A percentile compares a stretch with the other conserved stretches of the same genome.
phyloP scores from a whole-genome alignment of 1,284 basidiomycete genomes.

The Rhodotorula sp. region DNA sequence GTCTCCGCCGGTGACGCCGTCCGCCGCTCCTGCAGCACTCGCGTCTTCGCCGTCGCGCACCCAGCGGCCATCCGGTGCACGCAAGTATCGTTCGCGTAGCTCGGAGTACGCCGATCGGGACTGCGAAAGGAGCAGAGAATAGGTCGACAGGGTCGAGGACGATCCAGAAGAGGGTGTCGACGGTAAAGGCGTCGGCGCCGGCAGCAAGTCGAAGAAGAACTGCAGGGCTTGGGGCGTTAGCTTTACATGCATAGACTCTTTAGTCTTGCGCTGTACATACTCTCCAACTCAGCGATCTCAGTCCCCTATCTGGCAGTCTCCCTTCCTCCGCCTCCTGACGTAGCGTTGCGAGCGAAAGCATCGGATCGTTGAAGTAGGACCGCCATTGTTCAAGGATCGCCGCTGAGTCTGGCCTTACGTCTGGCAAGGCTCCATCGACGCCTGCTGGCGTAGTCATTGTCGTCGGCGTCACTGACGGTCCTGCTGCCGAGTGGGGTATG shows the following conservation, averaged over 20 bases:
- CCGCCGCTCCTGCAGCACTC: not conserved
- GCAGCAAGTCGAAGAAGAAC: conserved; percentile 51
- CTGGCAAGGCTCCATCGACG: not conserved
- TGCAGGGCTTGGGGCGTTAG: conserved; percentile 22
- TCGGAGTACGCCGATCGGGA: conserved; percentile 47
- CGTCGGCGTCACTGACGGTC: not conserved
- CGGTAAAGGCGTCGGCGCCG: conserved; percentile 49
- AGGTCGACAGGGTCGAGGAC: conserved; percentile 18
- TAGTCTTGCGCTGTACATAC: conserved; percentile 38
- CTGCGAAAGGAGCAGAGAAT: conserved; percentile 17
- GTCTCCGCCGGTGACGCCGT: not conserved
- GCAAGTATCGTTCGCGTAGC: conserved; percentile 50
- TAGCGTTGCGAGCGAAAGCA: conserved; percentile 48
- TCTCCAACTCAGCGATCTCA: conserved; percentile 51
- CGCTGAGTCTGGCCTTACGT: not conserved
- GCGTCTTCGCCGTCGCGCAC: conserved; percentile 40
- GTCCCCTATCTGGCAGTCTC: not conserved
- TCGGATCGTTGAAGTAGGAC: conserved; percentile 48
- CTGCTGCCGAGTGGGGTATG: no score
- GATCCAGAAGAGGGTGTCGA: conserved; percentile 38
- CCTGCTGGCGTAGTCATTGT: not conserved
- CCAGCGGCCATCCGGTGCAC: conserved; percentile 54
- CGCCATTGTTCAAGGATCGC: conserved; percentile 43
- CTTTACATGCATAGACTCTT: not conserved
- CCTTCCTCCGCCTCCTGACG: conserved; percentile 43